Evolutionary conservation across 306 rosid species (phyloP), one percentile per base, ranked within the genome.

Genomic region (Lathyrus sativus): DNA sequence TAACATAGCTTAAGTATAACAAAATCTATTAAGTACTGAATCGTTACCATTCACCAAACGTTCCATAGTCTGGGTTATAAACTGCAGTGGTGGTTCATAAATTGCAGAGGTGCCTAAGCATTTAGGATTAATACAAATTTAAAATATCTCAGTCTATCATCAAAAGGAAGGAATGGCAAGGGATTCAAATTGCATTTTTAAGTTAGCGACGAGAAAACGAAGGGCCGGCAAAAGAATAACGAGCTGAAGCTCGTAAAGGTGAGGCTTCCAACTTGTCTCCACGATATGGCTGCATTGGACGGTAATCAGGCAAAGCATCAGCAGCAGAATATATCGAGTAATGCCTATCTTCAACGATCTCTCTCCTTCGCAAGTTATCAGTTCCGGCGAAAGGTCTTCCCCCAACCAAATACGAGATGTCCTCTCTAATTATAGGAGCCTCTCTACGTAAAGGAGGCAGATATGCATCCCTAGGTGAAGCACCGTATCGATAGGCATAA

Each of bases 171-270:
- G 14, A 53, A 8, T 24, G 18, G 14, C 15, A 33, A 35, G 38
- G 11, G 65, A 50, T 35, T 53, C 55, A 60, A 46, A 37, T 53
- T 67, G 69, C 66, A 49, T 9, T 46, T 29, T 18, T 13, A 15
- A 49, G 56, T 59, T 68, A 87, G 64, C 85, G 89, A 58, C 55
- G 79, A 0, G 85, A 55, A 65, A 24, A 81, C 0, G 89, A 63
- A 24, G 84, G 84, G 53, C 88, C 84, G 0, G 85, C 78, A 46
- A 86, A 85, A 31, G 87, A 81, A 79, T 91, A 87, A 15, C 90
- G 91, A 33, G 89, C 85, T 13, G 95, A 82, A 57, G 85, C 84
- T 3, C 87, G 91, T 37, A 77, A 59, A 9, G 71, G 33, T 3
- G 78, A 29, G 2, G 68, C 58, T 14, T 86, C 91, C 55, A 54